Evolutionary conservation across 179 eudicot genomes (phyloP), one percentile per base, ranked within the genome.

Genomic region (Spinacia oleracea): DNA sequence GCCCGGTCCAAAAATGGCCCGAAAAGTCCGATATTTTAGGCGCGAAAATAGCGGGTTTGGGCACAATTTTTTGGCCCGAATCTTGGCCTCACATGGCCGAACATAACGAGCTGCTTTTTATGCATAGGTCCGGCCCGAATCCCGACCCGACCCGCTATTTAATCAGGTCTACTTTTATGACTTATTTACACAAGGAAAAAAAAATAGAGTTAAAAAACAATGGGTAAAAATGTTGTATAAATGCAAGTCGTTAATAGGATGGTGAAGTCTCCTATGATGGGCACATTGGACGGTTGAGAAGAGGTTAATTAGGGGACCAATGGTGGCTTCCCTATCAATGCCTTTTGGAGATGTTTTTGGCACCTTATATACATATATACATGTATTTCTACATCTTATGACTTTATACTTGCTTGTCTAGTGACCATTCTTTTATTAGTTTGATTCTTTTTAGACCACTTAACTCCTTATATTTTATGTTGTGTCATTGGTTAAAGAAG

Each of bases 241-340:
- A 50, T 66, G 23, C 32, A 16, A 75, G 78, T 45, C 51, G 76
- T 29, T 46, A 45, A 69, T 80, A 74, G 59, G 59, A 79, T 72
- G 72, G 51, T 79, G 82, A 73, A 38, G 18, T 43, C 40, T 58
- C 40, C 11, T 8, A 53, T 74, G 74, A 46, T 77, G 78, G 81
- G 78, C 81, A 82, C 84, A 73, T 42, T 82, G 78, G 72, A 79
- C 78, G 84, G 84, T 67, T 73, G 78, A 73, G 78, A 69, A 63
- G 51, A 68, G 42, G 78, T 34, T 20, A 11, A 7, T 80, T 72
- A 58, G 78, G 63, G 81, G 78, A 43, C 78, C 83, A 77, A 21
- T 62, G 65, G 73, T 42, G 63, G 42, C 55, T 66, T 69, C 67
- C 27, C 62, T 56, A 25, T 70, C 83, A 46, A 32, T 68, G 58